Evolutionary conservation across 2,329 filamentous ascomycete species (phyloP).

Genomic region (Fusarium praegraminearum): DNA sequence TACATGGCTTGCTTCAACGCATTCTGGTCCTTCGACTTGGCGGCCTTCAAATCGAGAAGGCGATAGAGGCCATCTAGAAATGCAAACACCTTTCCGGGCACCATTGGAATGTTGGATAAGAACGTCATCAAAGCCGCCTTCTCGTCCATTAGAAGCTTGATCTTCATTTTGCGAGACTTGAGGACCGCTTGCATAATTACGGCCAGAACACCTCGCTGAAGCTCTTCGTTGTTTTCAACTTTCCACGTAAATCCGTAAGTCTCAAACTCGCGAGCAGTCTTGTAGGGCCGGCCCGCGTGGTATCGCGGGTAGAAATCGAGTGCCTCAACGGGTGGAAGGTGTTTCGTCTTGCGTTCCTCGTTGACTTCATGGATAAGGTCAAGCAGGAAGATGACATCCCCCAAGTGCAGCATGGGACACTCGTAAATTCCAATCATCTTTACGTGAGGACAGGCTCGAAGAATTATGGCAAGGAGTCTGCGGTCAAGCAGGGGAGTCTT

Average conservation of each 20-base stretch:
- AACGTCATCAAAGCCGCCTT: slow-evolving; percentile 49
- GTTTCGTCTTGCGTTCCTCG: slow-evolving; percentile 22
- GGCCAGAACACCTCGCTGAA: slow-evolving; percentile 52
- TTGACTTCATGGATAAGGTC: slow-evolving; percentile 56
- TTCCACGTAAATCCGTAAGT: slow-evolving; percentile 52
- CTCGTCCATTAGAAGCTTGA: slow-evolving; percentile 50
- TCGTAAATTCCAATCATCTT: slow-evolving; percentile 54
- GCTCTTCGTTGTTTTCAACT: slow-evolving; percentile 37
- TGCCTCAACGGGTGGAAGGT: slow-evolving; percentile 32
- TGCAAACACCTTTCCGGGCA: slow-evolving; percentile 44
- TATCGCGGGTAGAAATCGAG: slow-evolving; percentile 54
- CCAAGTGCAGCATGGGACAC: slow-evolving; percentile 54
- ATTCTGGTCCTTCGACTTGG: background rate
- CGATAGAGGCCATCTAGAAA: slow-evolving; percentile 54
- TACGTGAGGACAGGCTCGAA: slow-evolving; percentile 50
- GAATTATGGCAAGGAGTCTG: slow-evolving; percentile 52
- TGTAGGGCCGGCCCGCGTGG: slow-evolving; percentile 46
- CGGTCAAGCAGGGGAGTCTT: slow-evolving; percentile 51
- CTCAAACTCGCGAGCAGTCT: background rate
- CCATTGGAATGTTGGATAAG: slow-evolving; percentile 48
- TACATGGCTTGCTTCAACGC: slow-evolving; percentile 43
- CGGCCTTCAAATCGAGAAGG: slow-evolving; percentile 40
- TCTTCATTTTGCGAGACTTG: slow-evolving; percentile 49
- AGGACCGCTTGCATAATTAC: slow-evolving; percentile 53
- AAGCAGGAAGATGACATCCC: slow-evolving; percentile 51